Evolutionary conservation across 148 eudicot species (phyloP).

Genomic region (Cornus florida): DNA sequence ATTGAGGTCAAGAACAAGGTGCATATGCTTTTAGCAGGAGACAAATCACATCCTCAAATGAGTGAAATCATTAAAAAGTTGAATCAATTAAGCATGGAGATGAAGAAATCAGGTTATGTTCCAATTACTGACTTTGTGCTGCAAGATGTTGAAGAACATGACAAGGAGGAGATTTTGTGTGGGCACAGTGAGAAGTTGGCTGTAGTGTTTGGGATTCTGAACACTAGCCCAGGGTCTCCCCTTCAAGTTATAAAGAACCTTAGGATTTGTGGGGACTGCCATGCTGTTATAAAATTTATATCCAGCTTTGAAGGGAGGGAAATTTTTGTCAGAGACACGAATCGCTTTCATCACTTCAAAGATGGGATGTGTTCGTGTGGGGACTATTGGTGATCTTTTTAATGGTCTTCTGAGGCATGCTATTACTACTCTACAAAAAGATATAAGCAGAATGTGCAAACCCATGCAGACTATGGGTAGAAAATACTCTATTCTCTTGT

Average conservation of each 20-base stretch:
- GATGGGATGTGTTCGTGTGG: slow-evolving; percentile 87
- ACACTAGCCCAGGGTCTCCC: slow-evolving; percentile 48
- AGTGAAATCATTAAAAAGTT: slow-evolving; percentile 39
- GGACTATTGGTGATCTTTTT: slow-evolving; percentile 67
- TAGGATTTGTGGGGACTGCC: slow-evolving; percentile 65
- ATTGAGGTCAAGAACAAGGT: slow-evolving; percentile 59
- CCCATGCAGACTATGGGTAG: too few relatives aligned
- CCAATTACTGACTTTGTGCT: slow-evolving; percentile 48
- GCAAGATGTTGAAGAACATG: slow-evolving; percentile 66
- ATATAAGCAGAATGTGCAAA: not conserved
- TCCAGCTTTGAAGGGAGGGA: slow-evolving; percentile 63
- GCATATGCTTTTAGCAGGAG: slow-evolving; percentile 61
- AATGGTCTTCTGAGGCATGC: not conserved
- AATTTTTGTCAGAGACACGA: slow-evolving; percentile 74
- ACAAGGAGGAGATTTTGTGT: slow-evolving; percentile 61
- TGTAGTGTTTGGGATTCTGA: slow-evolving; percentile 51
- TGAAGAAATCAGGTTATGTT: slow-evolving; percentile 41
- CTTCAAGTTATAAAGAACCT: slow-evolving; percentile 65
- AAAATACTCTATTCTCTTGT: too few relatives aligned
- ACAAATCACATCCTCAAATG: slow-evolving; percentile 49
- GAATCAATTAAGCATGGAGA: slow-evolving; percentile 38
- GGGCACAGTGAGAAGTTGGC: slow-evolving; percentile 72
- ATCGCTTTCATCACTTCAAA: slow-evolving; percentile 82
- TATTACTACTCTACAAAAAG: not conserved
- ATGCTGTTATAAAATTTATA: slow-evolving; percentile 58